Evolutionary conservation across 2,329 filamentous ascomycete species (phyloP), one percentile per base, ranked within the genome.

Genomic region (Coniochaeta sp.): DNA sequence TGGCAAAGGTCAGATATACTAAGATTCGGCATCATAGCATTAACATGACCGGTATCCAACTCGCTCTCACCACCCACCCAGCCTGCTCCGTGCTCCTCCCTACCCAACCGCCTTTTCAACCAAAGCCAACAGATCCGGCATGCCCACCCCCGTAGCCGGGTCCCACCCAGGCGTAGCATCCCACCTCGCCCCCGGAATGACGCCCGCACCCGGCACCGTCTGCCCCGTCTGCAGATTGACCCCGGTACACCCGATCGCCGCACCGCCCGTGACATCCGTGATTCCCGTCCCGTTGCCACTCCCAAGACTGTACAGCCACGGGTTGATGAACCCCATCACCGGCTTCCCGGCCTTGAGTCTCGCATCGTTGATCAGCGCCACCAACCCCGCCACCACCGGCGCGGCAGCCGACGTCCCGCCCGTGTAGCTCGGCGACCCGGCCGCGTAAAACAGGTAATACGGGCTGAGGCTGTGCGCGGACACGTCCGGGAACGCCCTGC

Each of bases 401-500:
- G 79, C 74, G 1, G 83, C 79, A 7, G 83, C 83, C 26, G 67
- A 69, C 7, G 69, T 71, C 12, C 70, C 70, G 59, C 65, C 65
- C 34, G 64, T 65, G 68, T 4, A 69, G 63, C 40, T 61, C 17
- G 63, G 62, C 9, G n/a, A 4, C 1, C 74, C 75, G 55, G 78
- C 67, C 58, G 77, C 72, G 56, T 72, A 68, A 36, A 79, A 70
- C 17, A 71, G 60, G 62, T 71, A 79, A 32, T 71, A 69, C 69
- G 71, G 85, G 82, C 22, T 78, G 78, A 2, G 81, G 12, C 50
- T 55, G n/a, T 56, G 58, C 16, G 84, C 84, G 1, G 85, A 74
- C 14, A 89, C 76, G 65, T 89, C 86, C 0, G 86, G 85, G 62
- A 85, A 83, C 0, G 74, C 87, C 60, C 86, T 79, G 0, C 86